phyloP scores from a whole-genome alignment of 2,329 filamentous ascomycete species.

The Calonectria pteridis region DNA sequence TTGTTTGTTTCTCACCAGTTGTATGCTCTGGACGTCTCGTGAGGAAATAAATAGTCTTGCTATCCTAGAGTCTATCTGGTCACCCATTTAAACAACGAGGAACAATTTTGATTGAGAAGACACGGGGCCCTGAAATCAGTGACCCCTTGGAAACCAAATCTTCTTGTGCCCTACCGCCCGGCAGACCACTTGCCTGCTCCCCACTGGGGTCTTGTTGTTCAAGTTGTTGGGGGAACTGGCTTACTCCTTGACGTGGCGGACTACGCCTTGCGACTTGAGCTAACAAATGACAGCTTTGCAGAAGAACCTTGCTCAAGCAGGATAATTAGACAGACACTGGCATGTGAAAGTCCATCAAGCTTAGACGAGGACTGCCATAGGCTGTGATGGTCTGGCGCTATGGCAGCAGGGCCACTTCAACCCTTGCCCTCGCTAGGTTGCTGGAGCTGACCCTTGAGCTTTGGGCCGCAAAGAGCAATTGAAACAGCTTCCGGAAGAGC shows the following conservation, averaged over 20 bases:
- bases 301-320: background rate
- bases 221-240: background rate
- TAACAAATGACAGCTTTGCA: background rate
- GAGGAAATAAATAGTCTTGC: background rate
- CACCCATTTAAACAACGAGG: background rate
- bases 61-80: background rate
- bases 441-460: background rate
- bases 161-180: background rate
- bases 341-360: background rate
- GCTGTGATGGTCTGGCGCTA: background rate
- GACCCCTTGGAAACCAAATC: no score
- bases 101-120: no score
- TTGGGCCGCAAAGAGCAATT: background rate
- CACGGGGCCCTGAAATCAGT: background rate
- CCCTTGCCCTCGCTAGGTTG: background rate
- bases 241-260: background rate
- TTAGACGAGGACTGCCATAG: background rate
- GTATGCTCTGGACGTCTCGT: background rate
- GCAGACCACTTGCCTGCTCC: background rate
- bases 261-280: background rate
- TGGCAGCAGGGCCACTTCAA: background rate
- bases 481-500: background rate
- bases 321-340: background rate
- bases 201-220: background rate
- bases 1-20: background rate